These are phyloP conservation scores for Cudoniella acicularis DNA, from an alignment of 495 filamentous ascomycete genomes.

Conservation along the genomic window DNA sequence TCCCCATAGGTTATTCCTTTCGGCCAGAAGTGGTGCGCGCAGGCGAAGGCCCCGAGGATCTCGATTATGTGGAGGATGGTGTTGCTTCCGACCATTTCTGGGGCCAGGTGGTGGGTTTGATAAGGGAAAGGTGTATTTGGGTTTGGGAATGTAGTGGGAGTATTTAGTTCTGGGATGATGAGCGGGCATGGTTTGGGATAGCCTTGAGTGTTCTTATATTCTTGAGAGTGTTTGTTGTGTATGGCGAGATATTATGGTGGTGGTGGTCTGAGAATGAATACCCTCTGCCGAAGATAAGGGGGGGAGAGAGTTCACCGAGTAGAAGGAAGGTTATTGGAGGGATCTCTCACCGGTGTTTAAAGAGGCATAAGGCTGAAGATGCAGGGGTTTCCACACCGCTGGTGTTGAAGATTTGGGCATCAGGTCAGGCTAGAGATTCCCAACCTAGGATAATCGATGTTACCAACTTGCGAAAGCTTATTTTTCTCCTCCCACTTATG, in stretches of 20 bases:
- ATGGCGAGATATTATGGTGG: too few species aligned
- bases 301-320: not conserved
- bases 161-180: too few species aligned
- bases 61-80: conserved; percentile 10
- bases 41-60: conserved; percentile 17
- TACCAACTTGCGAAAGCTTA: not conserved
- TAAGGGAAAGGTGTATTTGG: not conserved
- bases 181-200: too few species aligned
- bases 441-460: not conserved
- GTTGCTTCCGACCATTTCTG: not conserved
- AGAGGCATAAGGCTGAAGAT: not conserved
- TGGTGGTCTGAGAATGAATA: too few species aligned
- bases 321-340: not conserved
- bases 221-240: too few species aligned
- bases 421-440: not conserved
- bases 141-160: not conserved
- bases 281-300: too few species aligned
- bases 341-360: not conserved
- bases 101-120: not conserved
- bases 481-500: not conserved
- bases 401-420: not conserved
- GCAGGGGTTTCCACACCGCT: not conserved
- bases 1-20: conserved; percentile 23
- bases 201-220: too few species aligned
- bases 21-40: conserved; percentile 19